Evolutionary conservation across 257 asterid species (phyloP).

Genomic region (Nicotiana tabacum): DNA sequence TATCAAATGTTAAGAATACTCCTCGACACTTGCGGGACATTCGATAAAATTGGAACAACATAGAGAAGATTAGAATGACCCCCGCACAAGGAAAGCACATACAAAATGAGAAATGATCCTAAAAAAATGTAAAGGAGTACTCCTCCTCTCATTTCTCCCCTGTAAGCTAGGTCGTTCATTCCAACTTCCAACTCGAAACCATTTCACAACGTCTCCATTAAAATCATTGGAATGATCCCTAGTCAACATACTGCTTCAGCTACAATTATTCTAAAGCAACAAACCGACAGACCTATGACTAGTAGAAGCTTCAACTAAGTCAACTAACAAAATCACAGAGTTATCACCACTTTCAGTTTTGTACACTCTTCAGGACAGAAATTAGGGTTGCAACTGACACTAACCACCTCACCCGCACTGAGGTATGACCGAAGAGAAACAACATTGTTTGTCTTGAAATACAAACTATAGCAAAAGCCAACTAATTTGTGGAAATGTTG

Average conservation of each 20-base stretch:
- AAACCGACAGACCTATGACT: neutral
- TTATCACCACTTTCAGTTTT: neutral
- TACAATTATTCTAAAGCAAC: neutral
- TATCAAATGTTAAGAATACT: neutral
- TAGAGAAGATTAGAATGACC: too few species aligned
- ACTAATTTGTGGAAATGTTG: neutral
- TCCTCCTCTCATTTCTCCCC: neutral
- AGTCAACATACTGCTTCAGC: neutral
- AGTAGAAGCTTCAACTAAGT: neutral
- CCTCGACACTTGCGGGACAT: too few species aligned
- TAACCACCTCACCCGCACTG: neutral
- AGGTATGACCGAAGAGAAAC: neutral
- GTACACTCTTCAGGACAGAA: neutral
- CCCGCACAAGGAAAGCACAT: too few species aligned
- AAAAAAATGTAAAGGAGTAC: neutral
- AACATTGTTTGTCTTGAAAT: neutral
- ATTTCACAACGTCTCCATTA: neutral
- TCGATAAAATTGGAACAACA: too few species aligned
- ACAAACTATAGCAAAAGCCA: neutral
- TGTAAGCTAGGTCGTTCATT: neutral
- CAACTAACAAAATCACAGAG: neutral
- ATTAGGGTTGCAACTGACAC: neutral
- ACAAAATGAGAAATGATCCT: too few species aligned
- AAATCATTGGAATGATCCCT: neutral
- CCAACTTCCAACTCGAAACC: neutral